phyloP scores from a whole-genome alignment of 2,329 filamentous ascomycete species.

The Mycosphaerelloides madeirae region DNA sequence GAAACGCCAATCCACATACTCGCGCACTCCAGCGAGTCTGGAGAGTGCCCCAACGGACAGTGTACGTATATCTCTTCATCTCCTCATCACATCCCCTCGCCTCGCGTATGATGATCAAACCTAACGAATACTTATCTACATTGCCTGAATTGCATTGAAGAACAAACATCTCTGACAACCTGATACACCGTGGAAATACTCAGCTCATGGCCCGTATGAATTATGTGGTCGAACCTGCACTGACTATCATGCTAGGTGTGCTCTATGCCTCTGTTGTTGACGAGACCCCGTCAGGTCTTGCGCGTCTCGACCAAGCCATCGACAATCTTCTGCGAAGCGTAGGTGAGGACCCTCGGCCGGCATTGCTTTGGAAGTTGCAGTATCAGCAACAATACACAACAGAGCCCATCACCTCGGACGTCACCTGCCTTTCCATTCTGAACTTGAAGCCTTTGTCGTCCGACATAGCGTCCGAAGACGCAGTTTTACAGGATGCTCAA shows the following conservation, averaged over 20 bases:
- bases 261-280: slow-evolving; percentile 51
- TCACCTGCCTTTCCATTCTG: slow-evolving; percentile 28
- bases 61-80: slow-evolving; percentile 69
- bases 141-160: slow-evolving; percentile 96
- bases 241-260: slow-evolving; percentile 44
- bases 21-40: slow-evolving; percentile 82
- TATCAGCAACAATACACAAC: slow-evolving; percentile 46
- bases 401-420: slow-evolving; percentile 26
- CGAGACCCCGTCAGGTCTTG: slow-evolving; percentile 31
- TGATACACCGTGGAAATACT: slow-evolving; percentile 54
- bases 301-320: slow-evolving; percentile 40
- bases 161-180: slow-evolving; percentile 79
- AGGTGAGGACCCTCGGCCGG: slow-evolving; percentile 32
- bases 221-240: slow-evolving; percentile 28
- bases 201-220: neutral
- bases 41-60: slow-evolving; percentile 83
- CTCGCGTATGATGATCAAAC: slow-evolving; percentile 72
- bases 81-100: slow-evolving; percentile 6
- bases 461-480: slow-evolving; percentile 71
- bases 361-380: slow-evolving; percentile 49
- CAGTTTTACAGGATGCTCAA: slow-evolving; percentile 61
- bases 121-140: slow-evolving; percentile 99
- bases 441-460: slow-evolving; percentile 51
- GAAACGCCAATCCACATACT: slow-evolving; percentile 57
- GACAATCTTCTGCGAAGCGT: slow-evolving; percentile 40